Percentiles rank a stretch among this genome's conserved stretches.
Conservation (phyloP, 352 stramenopile species). For the Globisporangium iwayamae region DNA sequence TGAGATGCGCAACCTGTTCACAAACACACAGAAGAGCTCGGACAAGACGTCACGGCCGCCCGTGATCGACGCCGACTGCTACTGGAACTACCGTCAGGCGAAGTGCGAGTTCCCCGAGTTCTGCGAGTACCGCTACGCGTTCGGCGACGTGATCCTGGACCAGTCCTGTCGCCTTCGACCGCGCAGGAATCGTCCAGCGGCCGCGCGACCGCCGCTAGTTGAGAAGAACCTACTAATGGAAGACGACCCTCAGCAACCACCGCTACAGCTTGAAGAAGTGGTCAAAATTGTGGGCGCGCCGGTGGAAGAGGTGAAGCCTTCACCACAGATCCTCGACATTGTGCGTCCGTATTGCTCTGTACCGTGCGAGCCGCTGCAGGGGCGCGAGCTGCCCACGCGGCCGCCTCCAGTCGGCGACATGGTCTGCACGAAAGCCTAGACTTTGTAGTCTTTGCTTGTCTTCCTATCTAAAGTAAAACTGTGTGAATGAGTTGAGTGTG, state of each 20-base stretch:
- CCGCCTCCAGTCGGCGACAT: background rate
- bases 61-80: slow-evolving; percentile 73
- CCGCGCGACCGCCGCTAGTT: slow-evolving; percentile 6
- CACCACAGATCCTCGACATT: slow-evolving; percentile 11
- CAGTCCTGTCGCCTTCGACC: slow-evolving; percentile 68
- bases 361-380: slow-evolving; percentile 18
- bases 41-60: slow-evolving; percentile 68
- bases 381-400: background rate
- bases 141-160: slow-evolving; percentile 77
- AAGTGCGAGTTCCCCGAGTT: slow-evolving; percentile 72
- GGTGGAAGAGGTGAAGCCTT: background rate
- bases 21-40: slow-evolving; percentile 30
- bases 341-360: slow-evolving; percentile 43
- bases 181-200: slow-evolving; percentile 28
- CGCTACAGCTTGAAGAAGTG: background rate
- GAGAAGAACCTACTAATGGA: background rate
- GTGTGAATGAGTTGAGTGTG: slow-evolving; percentile 2
- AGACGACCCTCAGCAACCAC: background rate
- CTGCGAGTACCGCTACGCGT: slow-evolving; percentile 81
- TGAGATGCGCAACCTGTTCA: slow-evolving; percentile 70
- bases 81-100: slow-evolving; percentile 79
- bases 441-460: background rate
- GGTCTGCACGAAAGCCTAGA: slow-evolving; percentile 4
- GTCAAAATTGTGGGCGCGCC: background rate
- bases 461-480: slow-evolving; percentile 2